Percentiles rank a stretch among this genome's conserved stretches.
Conservation (phyloP, 1,139 yeast genomes). For the Yamadazyma conglobata region DNA sequence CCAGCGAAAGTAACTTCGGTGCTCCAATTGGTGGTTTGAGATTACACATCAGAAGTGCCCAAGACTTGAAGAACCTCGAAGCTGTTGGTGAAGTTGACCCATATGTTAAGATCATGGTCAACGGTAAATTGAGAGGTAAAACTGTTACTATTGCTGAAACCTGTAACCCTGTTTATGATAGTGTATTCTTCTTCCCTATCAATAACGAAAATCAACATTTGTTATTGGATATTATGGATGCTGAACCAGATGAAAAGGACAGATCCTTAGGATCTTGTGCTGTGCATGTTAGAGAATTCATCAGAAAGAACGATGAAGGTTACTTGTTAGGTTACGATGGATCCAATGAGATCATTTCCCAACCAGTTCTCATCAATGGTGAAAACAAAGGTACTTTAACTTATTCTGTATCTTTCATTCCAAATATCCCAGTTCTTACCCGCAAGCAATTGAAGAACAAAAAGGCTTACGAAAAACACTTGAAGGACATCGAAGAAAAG, state of each 20-base stretch:
- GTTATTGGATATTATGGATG: conserved; percentile 59
- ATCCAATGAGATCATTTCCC: conserved; percentile 39
- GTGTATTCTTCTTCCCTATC: conserved; percentile 60
- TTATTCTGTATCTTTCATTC: conserved; percentile 62
- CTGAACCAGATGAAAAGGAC: conserved; percentile 60
- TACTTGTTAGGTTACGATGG: conserved; percentile 52
- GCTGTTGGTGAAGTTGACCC: conserved; percentile 73
- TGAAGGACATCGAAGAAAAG: conserved; percentile 30
- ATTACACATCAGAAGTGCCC: conserved; percentile 54
- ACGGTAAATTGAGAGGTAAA: conserved; percentile 55
- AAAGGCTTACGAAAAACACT: conserved; percentile 29
- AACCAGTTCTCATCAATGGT: conserved; percentile 43
- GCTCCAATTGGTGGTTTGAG: conserved; percentile 68
- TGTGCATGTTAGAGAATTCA: conserved; percentile 46
- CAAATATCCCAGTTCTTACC: conserved; percentile 60
- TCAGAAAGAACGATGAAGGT: conserved; percentile 47
- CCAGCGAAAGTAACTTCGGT: conserved; percentile 35
- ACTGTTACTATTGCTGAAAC: conserved; percentile 57
- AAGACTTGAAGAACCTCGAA: conserved; percentile 56
- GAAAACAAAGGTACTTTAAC: conserved; percentile 46
- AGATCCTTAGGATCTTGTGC: conserved; percentile 60
- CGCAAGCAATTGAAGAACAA: conserved; percentile 46
- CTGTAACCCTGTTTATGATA: conserved; percentile 53
- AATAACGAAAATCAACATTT: conserved; percentile 59
- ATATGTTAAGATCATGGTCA: conserved; percentile 54